Conservation (phyloP, 768 basidiomycete genomes). For the Termitomyces sp. region DNA sequence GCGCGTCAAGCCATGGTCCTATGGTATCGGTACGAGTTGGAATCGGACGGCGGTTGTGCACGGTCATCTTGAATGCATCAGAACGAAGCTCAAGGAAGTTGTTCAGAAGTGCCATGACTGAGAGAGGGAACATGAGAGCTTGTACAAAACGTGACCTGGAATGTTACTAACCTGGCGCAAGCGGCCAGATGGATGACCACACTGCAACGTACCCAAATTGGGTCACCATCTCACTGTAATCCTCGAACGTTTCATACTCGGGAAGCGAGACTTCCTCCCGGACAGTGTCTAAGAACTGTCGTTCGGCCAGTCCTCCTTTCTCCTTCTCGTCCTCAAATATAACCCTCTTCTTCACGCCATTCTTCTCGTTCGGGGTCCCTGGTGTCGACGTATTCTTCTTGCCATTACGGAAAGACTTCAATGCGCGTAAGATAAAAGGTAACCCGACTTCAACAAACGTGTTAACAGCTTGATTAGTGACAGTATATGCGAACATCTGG, state of each 20-base stretch:
- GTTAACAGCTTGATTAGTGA: slow-evolving; percentile 82
- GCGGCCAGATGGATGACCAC: slow-evolving; percentile 93
- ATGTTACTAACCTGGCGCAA: slow-evolving; percentile 61
- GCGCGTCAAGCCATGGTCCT: slow-evolving; percentile 89
- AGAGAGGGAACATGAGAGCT: not conserved
- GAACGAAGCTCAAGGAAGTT: slow-evolving; percentile 89
- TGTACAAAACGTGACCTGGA: not conserved
- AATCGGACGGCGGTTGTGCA: slow-evolving; percentile 78
- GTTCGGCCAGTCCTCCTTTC: slow-evolving; percentile 57
- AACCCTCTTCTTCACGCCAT: slow-evolving; percentile 56
- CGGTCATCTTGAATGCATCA: slow-evolving; percentile 93
- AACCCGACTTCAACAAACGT: slow-evolving; percentile 76
- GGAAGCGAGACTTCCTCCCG: slow-evolving; percentile 75
- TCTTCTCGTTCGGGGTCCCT: slow-evolving; percentile 11
- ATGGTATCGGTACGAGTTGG: slow-evolving; percentile 87
- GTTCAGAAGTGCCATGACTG: slow-evolving; percentile 83
- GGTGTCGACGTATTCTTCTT: slow-evolving; percentile 29
- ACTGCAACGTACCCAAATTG: slow-evolving; percentile 92
- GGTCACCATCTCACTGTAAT: slow-evolving; percentile 96
- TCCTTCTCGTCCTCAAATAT: slow-evolving; percentile 67
- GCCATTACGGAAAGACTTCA: slow-evolving; percentile 40
- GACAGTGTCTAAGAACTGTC: slow-evolving; percentile 74
- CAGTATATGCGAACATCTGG: slow-evolving; percentile 91
- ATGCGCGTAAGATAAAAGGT: slow-evolving; percentile 67
- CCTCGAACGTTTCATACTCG: slow-evolving; percentile 75